Evolutionary conservation across 2,329 filamentous ascomycete species (phyloP).

Genomic region (Ophiocordyceps camponoti-floridani): DNA sequence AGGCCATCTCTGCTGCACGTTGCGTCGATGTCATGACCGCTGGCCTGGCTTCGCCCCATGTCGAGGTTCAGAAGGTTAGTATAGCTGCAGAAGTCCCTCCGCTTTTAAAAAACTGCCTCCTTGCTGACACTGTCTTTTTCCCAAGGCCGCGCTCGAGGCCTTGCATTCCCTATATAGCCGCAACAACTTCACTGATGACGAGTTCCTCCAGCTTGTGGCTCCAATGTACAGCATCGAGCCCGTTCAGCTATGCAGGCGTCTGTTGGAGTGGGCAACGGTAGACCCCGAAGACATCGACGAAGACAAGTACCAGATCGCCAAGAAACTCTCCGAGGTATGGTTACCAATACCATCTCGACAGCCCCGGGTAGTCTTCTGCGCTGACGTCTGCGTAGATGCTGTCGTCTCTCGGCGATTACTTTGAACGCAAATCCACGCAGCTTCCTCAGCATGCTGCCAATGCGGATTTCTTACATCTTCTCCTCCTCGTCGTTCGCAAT

Average conservation of each 20-base stretch:
- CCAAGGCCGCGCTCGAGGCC: constrained; percentile 59
- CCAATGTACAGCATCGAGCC: constrained; percentile 62
- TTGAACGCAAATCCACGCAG: constrained; percentile 57
- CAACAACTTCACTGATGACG: constrained; percentile 54
- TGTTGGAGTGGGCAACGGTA: constrained; percentile 67
- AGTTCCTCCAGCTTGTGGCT: constrained; percentile 61
- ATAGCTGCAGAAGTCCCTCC: neutral
- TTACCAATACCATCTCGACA: constrained; percentile 2
- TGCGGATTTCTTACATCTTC: constrained; percentile 58
- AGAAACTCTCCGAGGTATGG: constrained; percentile 79
- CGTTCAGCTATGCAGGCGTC: constrained; percentile 50
- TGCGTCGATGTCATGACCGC: constrained; percentile 55
- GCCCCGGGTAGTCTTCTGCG: neutral
- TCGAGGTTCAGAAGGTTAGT: constrained; percentile 53
- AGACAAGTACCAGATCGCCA: constrained; percentile 78
- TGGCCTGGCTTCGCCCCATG: constrained; percentile 50
- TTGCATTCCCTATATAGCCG: constrained; percentile 70
- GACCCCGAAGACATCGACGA: constrained; percentile 75
- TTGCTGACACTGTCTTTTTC: neutral
- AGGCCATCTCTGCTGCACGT: constrained; percentile 54
- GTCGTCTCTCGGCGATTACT: constrained; percentile 66
- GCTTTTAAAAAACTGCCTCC: neutral
- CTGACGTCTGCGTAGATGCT: constrained; percentile 41
- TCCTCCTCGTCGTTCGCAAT: constrained; percentile 64
- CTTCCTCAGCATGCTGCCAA: constrained; percentile 49